phyloP scores from a whole-genome alignment of 139 green algal genomes.

The Chloropicon primus region DNA sequence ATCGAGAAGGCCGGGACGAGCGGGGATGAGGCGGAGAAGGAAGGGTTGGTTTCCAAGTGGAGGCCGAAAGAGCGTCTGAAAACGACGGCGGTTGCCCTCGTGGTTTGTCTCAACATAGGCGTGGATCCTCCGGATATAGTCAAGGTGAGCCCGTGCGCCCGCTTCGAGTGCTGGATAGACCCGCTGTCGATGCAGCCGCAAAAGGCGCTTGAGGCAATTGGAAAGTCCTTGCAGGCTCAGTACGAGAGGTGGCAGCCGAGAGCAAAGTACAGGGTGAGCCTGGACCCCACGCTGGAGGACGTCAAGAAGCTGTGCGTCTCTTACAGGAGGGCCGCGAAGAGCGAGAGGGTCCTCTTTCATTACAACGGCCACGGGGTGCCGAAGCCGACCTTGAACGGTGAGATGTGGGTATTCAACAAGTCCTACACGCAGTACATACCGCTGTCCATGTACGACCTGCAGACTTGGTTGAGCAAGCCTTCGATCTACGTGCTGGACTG shows the following conservation, averaged over 20 bases:
- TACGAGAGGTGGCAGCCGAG: slow-evolving; percentile 98
- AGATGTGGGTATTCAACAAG: slow-evolving; percentile 42
- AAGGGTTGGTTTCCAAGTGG: slow-evolving; percentile 46
- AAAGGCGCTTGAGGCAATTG: slow-evolving; percentile 90
- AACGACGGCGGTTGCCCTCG: slow-evolving; percentile 63
- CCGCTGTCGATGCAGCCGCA: slow-evolving; percentile 79
- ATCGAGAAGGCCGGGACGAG: not conserved
- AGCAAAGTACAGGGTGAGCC: slow-evolving; percentile 88
- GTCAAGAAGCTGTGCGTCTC: slow-evolving; percentile 87
- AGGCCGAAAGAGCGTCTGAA: slow-evolving; percentile 77
- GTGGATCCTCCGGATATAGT: slow-evolving; percentile 96
- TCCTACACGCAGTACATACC: slow-evolving; percentile 99
- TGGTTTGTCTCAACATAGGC: slow-evolving; percentile 98
- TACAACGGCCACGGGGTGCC: slow-evolving; percentile 99
- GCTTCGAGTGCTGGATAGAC: slow-evolving; percentile 78
- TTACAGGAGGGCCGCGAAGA: slow-evolving; percentile 70
- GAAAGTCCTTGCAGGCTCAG: slow-evolving; percentile 94
- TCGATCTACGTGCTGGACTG: slow-evolving; percentile 98
- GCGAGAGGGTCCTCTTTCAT: slow-evolving; percentile 94
- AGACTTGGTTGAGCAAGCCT: slow-evolving; percentile 79
- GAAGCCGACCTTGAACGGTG: slow-evolving; percentile 87
- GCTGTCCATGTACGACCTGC: slow-evolving; percentile 53
- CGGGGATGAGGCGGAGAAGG: not conserved
- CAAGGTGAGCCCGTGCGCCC: slow-evolving; percentile 90
- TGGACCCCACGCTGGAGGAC: slow-evolving; percentile 95